Evolutionary conservation across 345 rosid species (phyloP).

Genomic region (Eucalyptus erythrocorys): DNA sequence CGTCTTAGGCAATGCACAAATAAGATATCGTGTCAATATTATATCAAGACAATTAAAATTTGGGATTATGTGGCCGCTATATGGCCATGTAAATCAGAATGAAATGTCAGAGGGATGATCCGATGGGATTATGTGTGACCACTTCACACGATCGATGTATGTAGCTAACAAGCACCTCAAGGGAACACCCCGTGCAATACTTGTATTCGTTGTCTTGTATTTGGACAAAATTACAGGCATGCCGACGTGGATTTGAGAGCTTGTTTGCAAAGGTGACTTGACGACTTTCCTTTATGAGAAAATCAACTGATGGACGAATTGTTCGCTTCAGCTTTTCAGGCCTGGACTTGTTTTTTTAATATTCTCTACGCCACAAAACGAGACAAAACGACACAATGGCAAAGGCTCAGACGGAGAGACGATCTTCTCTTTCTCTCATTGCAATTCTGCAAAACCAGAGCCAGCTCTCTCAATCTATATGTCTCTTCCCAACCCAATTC

Average conservation of each 20-base stretch:
- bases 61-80: background rate
- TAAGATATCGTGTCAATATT: background rate
- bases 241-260: background rate
- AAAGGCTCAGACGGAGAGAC: no score
- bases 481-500: no score
- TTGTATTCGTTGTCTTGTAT: background rate
- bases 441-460: no score
- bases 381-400: no score
- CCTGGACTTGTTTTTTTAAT: no score
- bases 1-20: background rate
- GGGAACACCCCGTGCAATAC: background rate
- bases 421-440: no score
- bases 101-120: background rate
- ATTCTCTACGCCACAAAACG: no score
- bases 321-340: no score
- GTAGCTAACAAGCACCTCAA: background rate
- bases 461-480: no score
- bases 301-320: no score
- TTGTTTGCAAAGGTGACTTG: background rate
- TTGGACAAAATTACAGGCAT: background rate
- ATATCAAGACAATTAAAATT: background rate
- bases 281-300: background rate
- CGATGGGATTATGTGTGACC: background rate
- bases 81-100: background rate
- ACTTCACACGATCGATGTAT: background rate